Base-by-base conservation (phyloP, 108 stramenopile genomes). In the Cyclotella sp. region DNA sequence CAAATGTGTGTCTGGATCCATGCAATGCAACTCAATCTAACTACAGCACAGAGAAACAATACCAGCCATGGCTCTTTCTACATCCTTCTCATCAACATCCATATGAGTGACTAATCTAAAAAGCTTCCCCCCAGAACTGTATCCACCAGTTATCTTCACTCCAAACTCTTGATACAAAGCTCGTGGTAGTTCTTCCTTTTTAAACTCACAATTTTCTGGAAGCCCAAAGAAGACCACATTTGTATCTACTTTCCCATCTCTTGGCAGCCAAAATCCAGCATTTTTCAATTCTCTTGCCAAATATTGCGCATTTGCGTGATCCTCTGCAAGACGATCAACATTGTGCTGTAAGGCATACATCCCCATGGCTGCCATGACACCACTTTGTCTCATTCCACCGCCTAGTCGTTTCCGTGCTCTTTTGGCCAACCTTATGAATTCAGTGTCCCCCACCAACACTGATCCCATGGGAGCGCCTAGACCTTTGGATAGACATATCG, bases 351-450 rank as follows among this genome's bases (percentile, higher is more conserved):
- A 77, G 3, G 96, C 97, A 73, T 91, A 89, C 73, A 97, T 74
- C 9, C 96, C 96, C 89, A 95, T 92, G 29, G 94, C 87, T 10
- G 98, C 98, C 41, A 98, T 82, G 0, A 97, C 92, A 42, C 98
- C 98, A 1, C 85, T 91, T 60, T 99, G 98, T 29, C 99, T 87
- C 98, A 98, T 98, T 10, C 97, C 98, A 24, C 99, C 99, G 0
- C 99, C 99, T 41, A 95, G 82, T 19, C 96, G 93, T 84, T 99
- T 99, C 0, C 99, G 66, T 54, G 93, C 91, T 63, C 97, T 87
- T 58, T 90, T 81, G 10, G 98, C 97, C 62, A 91, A 73, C 29
- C 77, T 83, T 57, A 96, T 94, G 44, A 93, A 84, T 26, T 93
- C 96, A 0, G 21, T 49, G 3, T 88, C 76, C 12, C 97, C 98